phyloP scores from a whole-genome alignment of 352 stramenopile species.

The Globisporangium iwayamae region DNA sequence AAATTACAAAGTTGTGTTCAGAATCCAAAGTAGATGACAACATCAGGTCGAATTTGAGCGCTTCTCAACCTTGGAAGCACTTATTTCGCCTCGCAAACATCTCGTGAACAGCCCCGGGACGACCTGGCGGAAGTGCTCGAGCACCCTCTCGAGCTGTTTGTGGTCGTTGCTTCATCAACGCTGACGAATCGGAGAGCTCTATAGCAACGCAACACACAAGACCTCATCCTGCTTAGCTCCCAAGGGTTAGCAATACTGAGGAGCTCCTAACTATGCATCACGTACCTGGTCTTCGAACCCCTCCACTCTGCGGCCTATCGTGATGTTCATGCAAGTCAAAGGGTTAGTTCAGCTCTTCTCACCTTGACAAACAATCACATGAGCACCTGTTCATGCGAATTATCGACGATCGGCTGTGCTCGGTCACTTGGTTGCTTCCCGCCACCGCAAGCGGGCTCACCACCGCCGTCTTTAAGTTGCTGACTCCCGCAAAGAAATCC shows the following conservation, averaged over 20 bases:
- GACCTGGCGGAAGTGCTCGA: constrained; percentile 14
- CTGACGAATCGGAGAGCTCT: constrained; percentile 7
- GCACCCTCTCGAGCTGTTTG: constrained; percentile 45
- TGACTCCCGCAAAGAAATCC: neutral
- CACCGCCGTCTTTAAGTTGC: neutral
- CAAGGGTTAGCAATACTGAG: neutral
- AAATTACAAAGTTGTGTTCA: neutral
- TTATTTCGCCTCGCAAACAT: constrained; percentile 14
- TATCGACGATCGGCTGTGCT: constrained; percentile 6
- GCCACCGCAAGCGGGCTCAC: neutral
- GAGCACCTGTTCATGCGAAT: constrained; percentile 14
- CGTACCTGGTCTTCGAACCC: constrained; percentile 32
- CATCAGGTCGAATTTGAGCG: neutral
- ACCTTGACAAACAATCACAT: neutral
- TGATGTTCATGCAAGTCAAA: neutral
- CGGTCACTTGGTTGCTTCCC: constrained; percentile 16
- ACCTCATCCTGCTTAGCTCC: neutral
- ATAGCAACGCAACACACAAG: neutral
- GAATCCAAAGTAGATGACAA: neutral
- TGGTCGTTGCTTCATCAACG: constrained; percentile 34
- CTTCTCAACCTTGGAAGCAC: constrained; percentile 17
- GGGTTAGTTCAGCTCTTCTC: neutral
- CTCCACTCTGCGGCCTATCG: constrained; percentile 53
- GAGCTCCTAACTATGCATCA: neutral
- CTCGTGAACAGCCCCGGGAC: neutral